phyloP scores from a whole-genome alignment of 2,329 filamentous ascomycete species.

The Exophiala dermatitidis region DNA sequence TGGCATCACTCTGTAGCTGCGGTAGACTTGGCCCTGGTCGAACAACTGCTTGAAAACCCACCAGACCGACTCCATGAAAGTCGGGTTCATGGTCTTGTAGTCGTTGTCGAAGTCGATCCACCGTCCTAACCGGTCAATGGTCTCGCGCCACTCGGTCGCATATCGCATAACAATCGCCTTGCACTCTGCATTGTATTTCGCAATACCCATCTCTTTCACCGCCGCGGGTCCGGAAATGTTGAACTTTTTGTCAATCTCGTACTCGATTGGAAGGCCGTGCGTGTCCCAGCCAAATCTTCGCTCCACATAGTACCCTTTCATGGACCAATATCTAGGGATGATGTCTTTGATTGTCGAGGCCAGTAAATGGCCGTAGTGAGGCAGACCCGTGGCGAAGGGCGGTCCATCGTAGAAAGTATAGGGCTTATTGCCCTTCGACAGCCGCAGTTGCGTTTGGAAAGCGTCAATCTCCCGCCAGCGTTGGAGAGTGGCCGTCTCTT shows the following conservation, averaged over 20 bases:
- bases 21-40: slow-evolving; percentile 76
- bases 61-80: slow-evolving; percentile 86
- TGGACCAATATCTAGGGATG: slow-evolving; percentile 85
- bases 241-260: slow-evolving; percentile 89
- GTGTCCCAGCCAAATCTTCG: slow-evolving; percentile 86
- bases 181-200: slow-evolving; percentile 79
- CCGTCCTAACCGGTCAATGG: slow-evolving; percentile 72
- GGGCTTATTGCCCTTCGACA: slow-evolving; percentile 71
- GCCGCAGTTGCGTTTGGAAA: slow-evolving; percentile 78
- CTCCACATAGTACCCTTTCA: slow-evolving; percentile 84
- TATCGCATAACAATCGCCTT: slow-evolving; percentile 83
- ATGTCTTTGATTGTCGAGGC: slow-evolving; percentile 91
- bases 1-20: slow-evolving; percentile 79
- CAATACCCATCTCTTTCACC: slow-evolving; percentile 74
- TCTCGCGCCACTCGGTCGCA: slow-evolving; percentile 70
- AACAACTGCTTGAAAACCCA: slow-evolving; percentile 88
- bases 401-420: slow-evolving; percentile 95
- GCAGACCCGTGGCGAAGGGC: slow-evolving; percentile 53
- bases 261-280: slow-evolving; percentile 81
- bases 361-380: slow-evolving; percentile 64
- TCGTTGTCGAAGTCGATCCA: slow-evolving; percentile 95
- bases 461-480: slow-evolving; percentile 89
- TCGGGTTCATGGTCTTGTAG: slow-evolving; percentile 87
- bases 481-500: slow-evolving; percentile 77
- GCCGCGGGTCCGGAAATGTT: slow-evolving; percentile 74